Evolutionary conservation across 371 early-diverging fungal species (phyloP), one percentile per base, ranked within the genome.

Genomic region (Circinella umbellata): DNA sequence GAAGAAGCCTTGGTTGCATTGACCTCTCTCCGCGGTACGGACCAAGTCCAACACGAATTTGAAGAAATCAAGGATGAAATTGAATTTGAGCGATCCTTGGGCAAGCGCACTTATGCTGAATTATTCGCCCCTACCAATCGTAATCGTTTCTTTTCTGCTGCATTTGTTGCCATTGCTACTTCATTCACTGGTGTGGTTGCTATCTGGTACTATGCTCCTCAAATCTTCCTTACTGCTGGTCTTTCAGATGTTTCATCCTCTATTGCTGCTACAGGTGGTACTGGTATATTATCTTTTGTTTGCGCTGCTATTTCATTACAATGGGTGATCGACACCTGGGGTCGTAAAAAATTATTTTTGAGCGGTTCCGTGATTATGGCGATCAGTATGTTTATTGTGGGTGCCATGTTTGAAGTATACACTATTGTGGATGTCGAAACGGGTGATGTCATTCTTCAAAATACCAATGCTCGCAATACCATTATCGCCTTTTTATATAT

Each of bases 121-220:
- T 72, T 80, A 13, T 81, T 84, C 67, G 68, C 68, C 13, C 80
- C 76, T 9, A 74, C 74, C 15, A 82, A 80, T 63, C 69, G 76
- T 54, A 80, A 78, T 48, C 79, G 82, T 15, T 80, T 82, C 3
- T 27, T 75, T 18, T 70, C 78, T 48, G 79, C 81, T 27, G 69
- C 80, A 53, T 82, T 84, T 35, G 77, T 87, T 69, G 87, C 83
- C 55, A 73, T 83, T 69, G 86, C 87, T 47, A 88, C 90, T 68
- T 85, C 90, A 57, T 84, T 88, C 60, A 89, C 90, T 36, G 92
- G 90, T 53, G 86, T 85, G 68, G 86, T 87, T 59, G 83, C 87
- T 59, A 88, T 90, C 55, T 76, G 82, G 60, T 84, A 81, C 53
- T 84, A 80, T 65, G 74, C 81, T 0, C 84, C 84, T 64, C 75